Evolutionary conservation across 2,329 filamentous ascomycete genomes (phyloP).

Genomic region (Penicillium expansum): DNA sequence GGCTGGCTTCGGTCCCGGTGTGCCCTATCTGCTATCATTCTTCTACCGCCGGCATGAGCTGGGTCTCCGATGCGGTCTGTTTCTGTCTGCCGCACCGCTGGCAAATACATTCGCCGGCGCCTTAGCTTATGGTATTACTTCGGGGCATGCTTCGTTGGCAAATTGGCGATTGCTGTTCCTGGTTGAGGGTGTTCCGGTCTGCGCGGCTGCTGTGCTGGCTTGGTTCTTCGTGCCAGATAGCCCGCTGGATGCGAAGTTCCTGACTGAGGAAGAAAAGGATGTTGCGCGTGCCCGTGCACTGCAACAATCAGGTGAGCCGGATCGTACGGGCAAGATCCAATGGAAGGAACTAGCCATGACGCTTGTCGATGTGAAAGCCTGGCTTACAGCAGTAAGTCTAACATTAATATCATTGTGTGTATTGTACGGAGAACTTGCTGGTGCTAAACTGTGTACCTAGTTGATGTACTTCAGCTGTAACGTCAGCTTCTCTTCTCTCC

Average conservation of each 20-base stretch:
- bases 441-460: slow-evolving; percentile 16
- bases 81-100: slow-evolving; percentile 59
- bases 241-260: slow-evolving; percentile 52
- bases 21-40: slow-evolving; percentile 54
- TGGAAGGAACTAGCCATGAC: slow-evolving; percentile 49
- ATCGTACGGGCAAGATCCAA: slow-evolving; percentile 43
- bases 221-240: slow-evolving; percentile 57
- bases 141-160: slow-evolving; percentile 55
- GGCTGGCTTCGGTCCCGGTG: slow-evolving; percentile 46
- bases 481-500: slow-evolving; percentile 64
- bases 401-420: neutral
- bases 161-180: slow-evolving; percentile 66
- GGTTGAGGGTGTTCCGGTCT: slow-evolving; percentile 62
- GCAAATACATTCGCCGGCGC: slow-evolving; percentile 77
- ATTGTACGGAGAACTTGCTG: neutral
- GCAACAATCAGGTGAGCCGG: slow-evolving; percentile 51
- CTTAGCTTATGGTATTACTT: slow-evolving; percentile 63
- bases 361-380: slow-evolving; percentile 47
- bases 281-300: slow-evolving; percentile 56
- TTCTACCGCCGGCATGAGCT: slow-evolving; percentile 60
- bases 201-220: slow-evolving; percentile 53
- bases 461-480: slow-evolving; percentile 61
- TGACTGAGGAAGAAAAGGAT: slow-evolving; percentile 57
- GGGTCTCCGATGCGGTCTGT: slow-evolving; percentile 56
- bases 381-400: slow-evolving; percentile 45